Conservation (phyloP, 2,329 filamentous ascomycete genomes). For the Neocucurbitaria cava region DNA sequence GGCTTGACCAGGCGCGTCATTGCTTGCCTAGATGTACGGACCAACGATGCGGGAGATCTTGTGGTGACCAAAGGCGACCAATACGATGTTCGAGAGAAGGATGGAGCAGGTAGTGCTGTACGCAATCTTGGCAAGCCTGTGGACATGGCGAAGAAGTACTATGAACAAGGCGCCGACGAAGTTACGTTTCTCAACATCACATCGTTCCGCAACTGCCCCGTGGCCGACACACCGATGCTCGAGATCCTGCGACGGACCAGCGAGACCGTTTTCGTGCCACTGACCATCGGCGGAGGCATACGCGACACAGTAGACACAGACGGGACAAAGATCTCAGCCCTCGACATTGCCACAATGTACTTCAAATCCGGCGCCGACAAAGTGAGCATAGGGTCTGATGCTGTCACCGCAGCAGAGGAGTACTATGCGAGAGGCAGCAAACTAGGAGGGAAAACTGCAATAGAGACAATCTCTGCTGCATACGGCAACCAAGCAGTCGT, state of each 20-base stretch:
- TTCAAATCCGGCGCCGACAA: slow-evolving; percentile 98
- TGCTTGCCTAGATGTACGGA: slow-evolving; percentile 92
- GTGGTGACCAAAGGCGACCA: slow-evolving; percentile 99
- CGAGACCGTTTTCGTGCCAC: slow-evolving; percentile 90
- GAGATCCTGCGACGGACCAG: slow-evolving; percentile 88
- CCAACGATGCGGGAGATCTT: slow-evolving; percentile 92
- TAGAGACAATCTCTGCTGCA: slow-evolving; percentile 90
- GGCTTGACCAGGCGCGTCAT: slow-evolving; percentile 93
- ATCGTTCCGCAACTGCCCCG: slow-evolving; percentile 91
- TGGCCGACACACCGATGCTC: slow-evolving; percentile 94
- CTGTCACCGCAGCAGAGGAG: slow-evolving; percentile 89
- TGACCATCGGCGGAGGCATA: slow-evolving; percentile 96
- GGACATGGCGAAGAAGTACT: slow-evolving; percentile 91
- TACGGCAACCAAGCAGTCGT: slow-evolving; percentile 98
- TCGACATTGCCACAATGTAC: slow-evolving; percentile 95
- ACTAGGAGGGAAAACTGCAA: slow-evolving; percentile 82
- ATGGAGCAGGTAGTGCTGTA: slow-evolving; percentile 66
- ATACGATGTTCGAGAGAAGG: slow-evolving; percentile 96
- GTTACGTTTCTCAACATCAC: slow-evolving; percentile 99
- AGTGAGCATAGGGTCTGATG: slow-evolving; percentile 94
- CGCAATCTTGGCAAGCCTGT: slow-evolving; percentile 97
- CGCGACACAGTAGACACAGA: slow-evolving; percentile 90
- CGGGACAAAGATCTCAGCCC: slow-evolving; percentile 82
- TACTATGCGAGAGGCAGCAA: slow-evolving; percentile 76
- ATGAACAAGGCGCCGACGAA: slow-evolving; percentile 95